Conservation (phyloP, 1,284 basidiomycete species). For the Malassezia obtusa region DNA sequence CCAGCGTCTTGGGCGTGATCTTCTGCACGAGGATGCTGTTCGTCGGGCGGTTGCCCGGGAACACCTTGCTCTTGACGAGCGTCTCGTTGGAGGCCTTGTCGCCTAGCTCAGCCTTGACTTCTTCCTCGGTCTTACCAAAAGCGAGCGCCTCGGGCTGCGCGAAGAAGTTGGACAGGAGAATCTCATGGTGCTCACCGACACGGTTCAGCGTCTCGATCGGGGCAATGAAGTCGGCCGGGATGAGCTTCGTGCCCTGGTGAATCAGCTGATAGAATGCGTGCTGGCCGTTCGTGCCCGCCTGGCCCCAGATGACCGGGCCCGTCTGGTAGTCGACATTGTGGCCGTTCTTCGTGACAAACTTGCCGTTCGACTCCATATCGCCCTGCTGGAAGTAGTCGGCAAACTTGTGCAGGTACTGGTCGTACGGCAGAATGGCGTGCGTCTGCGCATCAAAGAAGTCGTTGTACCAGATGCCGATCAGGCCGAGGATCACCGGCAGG, state of each 20-base stretch:
- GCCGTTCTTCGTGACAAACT: slow-evolving; percentile 86
- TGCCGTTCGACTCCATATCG: slow-evolving; percentile 99
- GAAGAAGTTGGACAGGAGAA: slow-evolving; percentile 94
- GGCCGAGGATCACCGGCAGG: slow-evolving; percentile 78
- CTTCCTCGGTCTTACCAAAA: slow-evolving; percentile 88
- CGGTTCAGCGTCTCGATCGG: slow-evolving; percentile 90
- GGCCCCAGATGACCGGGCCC: slow-evolving; percentile 98
- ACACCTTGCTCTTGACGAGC: slow-evolving; percentile 91
- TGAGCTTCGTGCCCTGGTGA: slow-evolving; percentile 63
- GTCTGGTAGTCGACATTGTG: slow-evolving; percentile 90
- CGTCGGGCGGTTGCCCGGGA: slow-evolving; percentile 92
- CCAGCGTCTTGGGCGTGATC: slow-evolving; percentile 78
- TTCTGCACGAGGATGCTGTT: slow-evolving; percentile 92
- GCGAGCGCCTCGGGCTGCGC: slow-evolving; percentile 85
- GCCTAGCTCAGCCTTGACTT: slow-evolving; percentile 71
- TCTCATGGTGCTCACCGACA: slow-evolving; percentile 79
- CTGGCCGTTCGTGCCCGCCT: slow-evolving; percentile 93
- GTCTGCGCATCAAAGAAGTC: slow-evolving; percentile 95
- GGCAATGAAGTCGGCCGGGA: slow-evolving; percentile 85
- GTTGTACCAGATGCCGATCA: slow-evolving; percentile 97
- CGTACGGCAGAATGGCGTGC: slow-evolving; percentile 87
- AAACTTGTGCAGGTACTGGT: slow-evolving; percentile 98
- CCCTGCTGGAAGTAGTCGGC: slow-evolving; percentile 99
- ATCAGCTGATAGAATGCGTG: slow-evolving; percentile 99
- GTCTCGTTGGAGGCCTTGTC: slow-evolving; percentile 64